phyloP scores from a whole-genome alignment of 129 eudicot species.

The Heracleum sosnowskyi region DNA sequence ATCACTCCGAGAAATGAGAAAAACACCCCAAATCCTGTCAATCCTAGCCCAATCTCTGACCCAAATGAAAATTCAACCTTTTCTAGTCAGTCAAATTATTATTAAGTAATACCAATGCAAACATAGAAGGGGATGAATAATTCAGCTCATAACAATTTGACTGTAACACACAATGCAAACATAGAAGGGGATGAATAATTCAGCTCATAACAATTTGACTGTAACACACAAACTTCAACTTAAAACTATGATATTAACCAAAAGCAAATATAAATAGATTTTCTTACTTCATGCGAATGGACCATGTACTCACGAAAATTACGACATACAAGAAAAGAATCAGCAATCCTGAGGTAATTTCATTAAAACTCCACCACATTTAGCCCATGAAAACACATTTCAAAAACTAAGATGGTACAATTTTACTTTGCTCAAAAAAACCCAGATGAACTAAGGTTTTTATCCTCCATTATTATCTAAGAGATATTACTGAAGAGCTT shows the following conservation, averaged over 20 bases:
- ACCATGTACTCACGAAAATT: not conserved
- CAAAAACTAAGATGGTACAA: not conserved
- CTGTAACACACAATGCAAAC: not conserved
- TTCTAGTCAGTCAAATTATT: conserved; percentile 1
- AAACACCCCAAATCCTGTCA: conserved; percentile 79
- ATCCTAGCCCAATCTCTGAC: conserved; percentile 82
- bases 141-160: not conserved
- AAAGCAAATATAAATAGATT: not conserved
- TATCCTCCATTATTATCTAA: not conserved
- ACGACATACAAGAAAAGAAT: too few relatives aligned
- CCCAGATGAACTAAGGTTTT: not conserved
- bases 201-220: not conserved
- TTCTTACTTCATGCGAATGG: not conserved
- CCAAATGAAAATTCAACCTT: conserved; percentile 8
- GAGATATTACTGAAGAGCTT: not conserved
- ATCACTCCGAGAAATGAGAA: conserved; percentile 77
- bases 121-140: not conserved
- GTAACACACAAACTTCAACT: not conserved
- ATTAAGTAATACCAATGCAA: not conserved
- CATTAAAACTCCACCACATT: not conserved
- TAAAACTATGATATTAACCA: not conserved
- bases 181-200: not conserved
- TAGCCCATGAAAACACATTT: not conserved
- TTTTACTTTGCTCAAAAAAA: not conserved
- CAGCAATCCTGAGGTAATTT: not conserved